Evolutionary conservation across 805 yeast genomes (phyloP).

Genomic region (Nakazawaea ernobii): DNA sequence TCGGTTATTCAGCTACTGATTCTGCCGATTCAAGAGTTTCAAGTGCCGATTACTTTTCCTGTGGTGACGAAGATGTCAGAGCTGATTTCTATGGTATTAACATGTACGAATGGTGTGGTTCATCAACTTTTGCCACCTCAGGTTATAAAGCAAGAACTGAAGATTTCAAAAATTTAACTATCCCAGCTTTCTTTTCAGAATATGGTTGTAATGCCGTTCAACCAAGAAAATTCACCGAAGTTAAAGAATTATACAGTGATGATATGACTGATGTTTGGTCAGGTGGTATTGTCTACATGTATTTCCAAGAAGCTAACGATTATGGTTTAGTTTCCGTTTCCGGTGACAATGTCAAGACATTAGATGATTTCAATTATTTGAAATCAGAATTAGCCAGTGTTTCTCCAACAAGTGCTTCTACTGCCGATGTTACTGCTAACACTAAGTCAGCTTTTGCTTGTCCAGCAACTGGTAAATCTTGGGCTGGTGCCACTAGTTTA

Average conservation of each 20-base stretch:
- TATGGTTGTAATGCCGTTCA: conserved; percentile 69
- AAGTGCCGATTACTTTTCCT: conserved; percentile 70
- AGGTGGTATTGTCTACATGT: conserved; percentile 87
- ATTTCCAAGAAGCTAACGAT: conserved; percentile 68
- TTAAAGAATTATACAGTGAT: conserved; percentile 53
- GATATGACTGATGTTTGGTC: conserved; percentile 84
- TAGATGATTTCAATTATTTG: conserved; percentile 59
- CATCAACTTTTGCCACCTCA: conserved; percentile 47
- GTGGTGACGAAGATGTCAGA: conserved; percentile 58
- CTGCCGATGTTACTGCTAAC: conserved; percentile 33
- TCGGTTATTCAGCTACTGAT: conserved; percentile 81
- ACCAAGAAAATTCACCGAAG: conserved; percentile 74
- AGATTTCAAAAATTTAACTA: conserved; percentile 57
- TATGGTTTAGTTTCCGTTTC: conserved; percentile 65
- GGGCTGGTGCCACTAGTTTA: conserved; percentile 62
- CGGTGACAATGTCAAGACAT: conserved; percentile 46
- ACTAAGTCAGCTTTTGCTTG: conserved; percentile 45
- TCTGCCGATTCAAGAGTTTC: conserved; percentile 59
- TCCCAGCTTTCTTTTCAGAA: conserved; percentile 78
- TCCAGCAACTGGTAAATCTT: conserved; percentile 48
- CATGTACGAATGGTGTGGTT: conserved; percentile 89
- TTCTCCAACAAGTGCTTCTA: conserved; percentile 44
- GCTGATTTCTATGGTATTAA: conserved; percentile 86
- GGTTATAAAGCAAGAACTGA: conserved; percentile 64
- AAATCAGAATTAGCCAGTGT: conserved; percentile 50